Conservation (phyloP, 208 protist genomes). For the Acanthamoeba pearcei region DNA sequence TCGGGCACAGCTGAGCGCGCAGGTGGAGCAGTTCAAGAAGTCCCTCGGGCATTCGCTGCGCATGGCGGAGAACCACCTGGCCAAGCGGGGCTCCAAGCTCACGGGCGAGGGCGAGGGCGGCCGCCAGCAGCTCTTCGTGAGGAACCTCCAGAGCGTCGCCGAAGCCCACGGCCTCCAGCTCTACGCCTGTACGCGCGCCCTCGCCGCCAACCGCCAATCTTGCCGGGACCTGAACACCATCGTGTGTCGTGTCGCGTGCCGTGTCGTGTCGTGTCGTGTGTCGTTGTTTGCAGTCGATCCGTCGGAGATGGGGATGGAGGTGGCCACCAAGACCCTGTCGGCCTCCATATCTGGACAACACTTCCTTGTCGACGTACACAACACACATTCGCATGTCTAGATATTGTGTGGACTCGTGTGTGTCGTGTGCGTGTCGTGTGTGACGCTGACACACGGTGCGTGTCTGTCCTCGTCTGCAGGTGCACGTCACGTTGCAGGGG, state of each 20-base stretch:
- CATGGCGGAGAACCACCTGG: neutral
- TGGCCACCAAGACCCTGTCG: neutral
- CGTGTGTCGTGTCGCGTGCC: no score
- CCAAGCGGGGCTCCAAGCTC: neutral
- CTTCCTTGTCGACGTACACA: neutral
- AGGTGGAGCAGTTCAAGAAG: constrained; percentile 30
- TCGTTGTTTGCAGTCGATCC: neutral
- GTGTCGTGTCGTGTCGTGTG: no score
- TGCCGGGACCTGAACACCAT: neutral
- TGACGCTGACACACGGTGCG: no score
- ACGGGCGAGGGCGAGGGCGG: constrained; percentile 31
- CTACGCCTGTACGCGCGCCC: neutral
- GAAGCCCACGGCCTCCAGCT: constrained; percentile 17
- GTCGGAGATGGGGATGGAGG: constrained; percentile 14
- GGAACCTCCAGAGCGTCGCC: constrained; percentile 2
- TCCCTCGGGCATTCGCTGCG: neutral
- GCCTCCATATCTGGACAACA: constrained; percentile 17
- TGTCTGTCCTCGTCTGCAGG: neutral
- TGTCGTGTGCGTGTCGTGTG: neutral
- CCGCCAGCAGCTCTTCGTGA: constrained; percentile 4
- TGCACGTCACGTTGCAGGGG: neutral
- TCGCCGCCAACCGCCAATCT: neutral
- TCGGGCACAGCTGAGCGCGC: constrained; percentile 9
- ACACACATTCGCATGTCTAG: no score
- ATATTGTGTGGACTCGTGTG: no score